These are phyloP conservation scores for Astragalus glycyphyllos DNA, from an alignment of 306 rosid genomes.

Conservation along the genomic window DNA sequence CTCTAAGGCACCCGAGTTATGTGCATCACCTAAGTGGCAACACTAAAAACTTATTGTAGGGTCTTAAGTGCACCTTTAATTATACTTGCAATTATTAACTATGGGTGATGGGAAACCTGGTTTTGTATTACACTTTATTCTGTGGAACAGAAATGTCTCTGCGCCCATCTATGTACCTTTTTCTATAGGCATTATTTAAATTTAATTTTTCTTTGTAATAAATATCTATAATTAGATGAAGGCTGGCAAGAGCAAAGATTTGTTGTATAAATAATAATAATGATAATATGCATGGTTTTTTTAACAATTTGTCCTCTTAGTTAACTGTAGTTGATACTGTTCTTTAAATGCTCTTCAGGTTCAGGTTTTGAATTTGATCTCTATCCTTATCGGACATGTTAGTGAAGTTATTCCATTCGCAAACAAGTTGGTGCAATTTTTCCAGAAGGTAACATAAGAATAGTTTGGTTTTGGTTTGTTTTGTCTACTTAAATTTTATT, in stretches of 20 bases:
- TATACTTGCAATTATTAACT: constrained; percentile 6
- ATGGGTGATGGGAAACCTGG: not conserved
- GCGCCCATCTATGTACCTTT: not conserved
- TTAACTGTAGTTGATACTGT: constrained; percentile 35
- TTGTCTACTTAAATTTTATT: constrained; percentile 9
- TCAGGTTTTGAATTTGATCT: constrained; percentile 88
- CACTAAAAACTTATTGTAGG: not conserved
- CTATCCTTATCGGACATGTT: constrained; percentile 77
- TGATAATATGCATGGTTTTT: constrained; percentile 10
- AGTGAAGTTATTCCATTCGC: constrained; percentile 79
- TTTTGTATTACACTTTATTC: constrained; percentile 32
- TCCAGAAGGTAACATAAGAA: constrained; percentile 70
- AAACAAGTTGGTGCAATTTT: constrained; percentile 79
- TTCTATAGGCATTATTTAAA: constrained; percentile 8
- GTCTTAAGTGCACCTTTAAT: not conserved
- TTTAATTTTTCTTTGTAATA: not conserved
- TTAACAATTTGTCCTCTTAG: constrained; percentile 21
- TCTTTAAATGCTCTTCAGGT: constrained; percentile 67
- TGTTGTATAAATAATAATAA: constrained; percentile 18
- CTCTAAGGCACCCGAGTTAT: not conserved
- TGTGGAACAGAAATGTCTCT: constrained; percentile 22
- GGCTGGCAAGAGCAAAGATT: constrained; percentile 25
- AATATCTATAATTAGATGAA: constrained; percentile 28
- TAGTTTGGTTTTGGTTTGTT: constrained; percentile 26
- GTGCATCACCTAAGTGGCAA: constrained; percentile 14